Percentiles rank a stretch among this genome's conserved stretches.
Evolutionary conservation across 148 eudicot genomes (phyloP).

Genomic region (Camellia sinensis): DNA sequence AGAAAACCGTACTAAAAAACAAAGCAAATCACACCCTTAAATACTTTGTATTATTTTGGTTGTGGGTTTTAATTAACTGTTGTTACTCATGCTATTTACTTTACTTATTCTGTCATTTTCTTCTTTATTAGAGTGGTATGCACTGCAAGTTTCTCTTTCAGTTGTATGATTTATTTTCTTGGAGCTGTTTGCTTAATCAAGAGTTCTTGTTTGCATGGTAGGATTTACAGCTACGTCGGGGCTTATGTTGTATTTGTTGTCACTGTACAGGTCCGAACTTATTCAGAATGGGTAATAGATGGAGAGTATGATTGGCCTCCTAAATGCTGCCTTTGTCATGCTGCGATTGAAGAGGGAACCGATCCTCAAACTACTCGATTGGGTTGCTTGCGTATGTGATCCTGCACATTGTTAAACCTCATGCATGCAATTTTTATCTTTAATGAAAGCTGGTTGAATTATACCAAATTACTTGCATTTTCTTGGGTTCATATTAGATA

Average conservation of each 20-base stretch:
- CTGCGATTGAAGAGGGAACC: constrained; percentile 56
- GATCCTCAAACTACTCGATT: constrained; percentile 78
- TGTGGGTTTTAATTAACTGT: not conserved
- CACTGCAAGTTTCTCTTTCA: not conserved
- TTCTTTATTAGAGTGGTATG: not conserved
- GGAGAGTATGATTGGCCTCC: constrained; percentile 99
- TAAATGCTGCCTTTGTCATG: constrained; percentile 77
- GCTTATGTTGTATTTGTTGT: not conserved
- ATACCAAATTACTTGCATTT: not conserved
- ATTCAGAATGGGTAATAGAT: constrained; percentile 99
- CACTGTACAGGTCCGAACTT: constrained; percentile 64
- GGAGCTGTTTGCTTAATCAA: not conserved
- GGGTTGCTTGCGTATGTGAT: constrained; percentile 96
- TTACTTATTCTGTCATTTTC: not conserved
- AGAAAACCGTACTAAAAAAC: not conserved
- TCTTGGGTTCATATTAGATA: constrained; percentile 49
- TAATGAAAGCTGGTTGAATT: not conserved
- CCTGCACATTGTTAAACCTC: constrained; percentile 4
- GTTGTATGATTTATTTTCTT: not conserved
- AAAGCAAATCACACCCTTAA: not conserved
- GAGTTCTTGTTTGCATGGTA: not conserved
- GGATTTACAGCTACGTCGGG: not conserved
- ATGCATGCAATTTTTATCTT: not conserved
- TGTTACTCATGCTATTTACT: not conserved
- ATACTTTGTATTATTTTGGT: not conserved